These are phyloP conservation scores for Hypoxylon sp. DNA, from an alignment of 2,329 filamentous ascomycete genomes.

Conservation along the genomic window DNA sequence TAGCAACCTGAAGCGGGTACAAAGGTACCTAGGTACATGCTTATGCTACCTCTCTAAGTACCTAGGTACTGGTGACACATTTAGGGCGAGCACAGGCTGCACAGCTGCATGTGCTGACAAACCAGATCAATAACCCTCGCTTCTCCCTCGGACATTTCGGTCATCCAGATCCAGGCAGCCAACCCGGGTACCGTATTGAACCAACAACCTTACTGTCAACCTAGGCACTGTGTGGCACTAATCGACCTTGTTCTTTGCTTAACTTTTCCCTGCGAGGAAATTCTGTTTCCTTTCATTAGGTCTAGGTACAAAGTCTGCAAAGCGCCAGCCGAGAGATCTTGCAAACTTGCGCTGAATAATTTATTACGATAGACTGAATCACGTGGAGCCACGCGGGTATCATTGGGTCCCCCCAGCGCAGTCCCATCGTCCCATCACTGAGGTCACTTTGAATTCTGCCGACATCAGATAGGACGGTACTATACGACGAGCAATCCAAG, in stretches of 20 bases:
- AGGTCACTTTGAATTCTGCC: slow-evolving; percentile 39
- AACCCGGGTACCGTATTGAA: slow-evolving; percentile 13
- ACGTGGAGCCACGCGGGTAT: slow-evolving; percentile 38
- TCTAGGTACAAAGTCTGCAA: slow-evolving; percentile 8
- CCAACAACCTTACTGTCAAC: slow-evolving; percentile 16
- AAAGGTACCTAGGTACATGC: slow-evolving; percentile 9
- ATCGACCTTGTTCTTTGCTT: slow-evolving; percentile 1
- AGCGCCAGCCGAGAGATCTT: neutral
- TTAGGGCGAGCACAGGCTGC: slow-evolving; percentile 26
- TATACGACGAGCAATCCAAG: slow-evolving; percentile 34
- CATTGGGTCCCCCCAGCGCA: slow-evolving; percentile 31
- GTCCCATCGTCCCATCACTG: slow-evolving; percentile 9
- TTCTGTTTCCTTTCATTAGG: slow-evolving; percentile 10
- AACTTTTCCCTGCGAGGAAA: slow-evolving; percentile 19
- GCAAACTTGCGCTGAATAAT: slow-evolving; percentile 34
- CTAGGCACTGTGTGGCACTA: slow-evolving; percentile 34
- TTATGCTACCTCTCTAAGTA: no score
- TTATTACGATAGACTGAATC: slow-evolving; percentile 37
- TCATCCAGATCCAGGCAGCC: slow-evolving; percentile 14
- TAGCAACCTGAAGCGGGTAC: no score
- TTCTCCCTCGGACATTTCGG: slow-evolving; percentile 37
- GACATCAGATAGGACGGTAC: slow-evolving; percentile 27
- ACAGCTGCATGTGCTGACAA: slow-evolving; percentile 36
- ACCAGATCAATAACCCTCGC: slow-evolving; percentile 30
- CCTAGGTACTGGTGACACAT: slow-evolving; percentile 27